phyloP scores from a whole-genome alignment of 2,329 filamentous ascomycete genomes.

The Clonostachys sp. region DNA sequence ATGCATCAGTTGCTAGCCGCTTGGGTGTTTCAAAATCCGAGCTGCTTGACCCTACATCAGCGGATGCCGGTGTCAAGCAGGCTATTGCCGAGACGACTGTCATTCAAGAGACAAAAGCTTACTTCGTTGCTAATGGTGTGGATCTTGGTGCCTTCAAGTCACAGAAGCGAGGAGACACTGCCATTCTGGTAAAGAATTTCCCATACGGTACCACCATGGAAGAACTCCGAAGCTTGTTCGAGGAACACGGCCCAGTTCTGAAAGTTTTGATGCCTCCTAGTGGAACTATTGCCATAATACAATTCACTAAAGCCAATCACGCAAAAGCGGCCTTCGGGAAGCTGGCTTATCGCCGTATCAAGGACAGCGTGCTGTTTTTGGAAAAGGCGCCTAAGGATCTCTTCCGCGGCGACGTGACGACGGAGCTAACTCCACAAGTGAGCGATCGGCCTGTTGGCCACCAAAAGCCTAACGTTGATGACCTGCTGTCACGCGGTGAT shows the following conservation, averaged over 20 bases:
- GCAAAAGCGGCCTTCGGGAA: constrained; percentile 80
- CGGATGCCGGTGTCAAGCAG: constrained; percentile 93
- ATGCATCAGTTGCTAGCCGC: constrained; percentile 80
- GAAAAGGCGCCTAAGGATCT: constrained; percentile 89
- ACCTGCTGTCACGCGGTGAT: constrained; percentile 59
- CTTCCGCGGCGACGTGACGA: constrained; percentile 38
- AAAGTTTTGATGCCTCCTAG: constrained; percentile 87
- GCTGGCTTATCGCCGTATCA: constrained; percentile 84
- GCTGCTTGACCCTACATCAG: constrained; percentile 89
- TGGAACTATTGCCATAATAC: constrained; percentile 89
- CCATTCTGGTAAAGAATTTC: constrained; percentile 93
- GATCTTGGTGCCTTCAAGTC: constrained; percentile 90
- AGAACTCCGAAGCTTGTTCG: constrained; percentile 76
- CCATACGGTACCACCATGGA: constrained; percentile 75
- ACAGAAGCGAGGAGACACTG: constrained; percentile 76
- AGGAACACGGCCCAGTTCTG: constrained; percentile 77
- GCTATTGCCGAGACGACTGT: constrained; percentile 93
- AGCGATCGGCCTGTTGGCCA: constrained; percentile 32
- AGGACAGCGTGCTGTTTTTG: constrained; percentile 85
- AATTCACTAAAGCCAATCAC: constrained; percentile 75
- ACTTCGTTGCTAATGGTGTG: constrained; percentile 82
- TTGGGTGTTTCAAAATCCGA: constrained; percentile 89
- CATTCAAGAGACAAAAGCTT: constrained; percentile 93
- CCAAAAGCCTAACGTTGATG: constrained; percentile 62
- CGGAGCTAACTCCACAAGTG: not conserved